Evolutionary conservation across 108 stramenopile genomes (phyloP), one percentile per base, ranked within the genome.

Genomic region (Cyclotella kingstonii): DNA sequence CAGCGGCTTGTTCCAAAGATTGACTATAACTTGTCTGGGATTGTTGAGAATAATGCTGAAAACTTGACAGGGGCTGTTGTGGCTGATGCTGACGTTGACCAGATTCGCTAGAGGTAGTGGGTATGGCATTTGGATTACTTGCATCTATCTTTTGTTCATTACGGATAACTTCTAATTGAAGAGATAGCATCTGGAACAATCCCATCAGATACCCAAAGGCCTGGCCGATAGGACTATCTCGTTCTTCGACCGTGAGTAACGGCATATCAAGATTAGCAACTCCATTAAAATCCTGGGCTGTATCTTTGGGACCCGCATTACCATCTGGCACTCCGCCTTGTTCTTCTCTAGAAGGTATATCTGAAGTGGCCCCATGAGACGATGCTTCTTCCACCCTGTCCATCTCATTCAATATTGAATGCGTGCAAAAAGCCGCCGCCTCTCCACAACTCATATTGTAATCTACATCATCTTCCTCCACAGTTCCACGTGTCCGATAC

Each of bases 131-230:
- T n/a, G n/a, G n/a, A n/a, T n/a, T n/a, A n/a, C n/a, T n/a, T n/a
- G n/a, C n/a, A n/a, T n/a, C n/a, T n/a, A n/a, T n/a, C n/a, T n/a
- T 40, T 53, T 63, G 51, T 28, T 29, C 14, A 28, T 51, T 22
- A 25, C 90, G 78, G 29, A 79, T 87, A 0, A 57, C 48, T 55
- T 83, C 73, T 12, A 93, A 69, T 60, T 93, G 85, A 41, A 85
- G 81, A 30, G 75, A 76, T 26, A 93, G 75, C 0, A 86, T 82
- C 51, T 89, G 87, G 56, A 89, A 89, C 31, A 93, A 66, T 26
- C 91, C 91, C 81, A 87, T 84, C 4, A 93, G 71, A 40, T 89
- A 93, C 5, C 84, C 86, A 76, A 93, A 79, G 18, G 87, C 69
- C 31, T 83, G 71, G 1, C 91, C 91, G 35, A 89, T 63, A 4